Conservation (phyloP, 495 filamentous ascomycete species). For the Daldinia caldariorum region DNA sequence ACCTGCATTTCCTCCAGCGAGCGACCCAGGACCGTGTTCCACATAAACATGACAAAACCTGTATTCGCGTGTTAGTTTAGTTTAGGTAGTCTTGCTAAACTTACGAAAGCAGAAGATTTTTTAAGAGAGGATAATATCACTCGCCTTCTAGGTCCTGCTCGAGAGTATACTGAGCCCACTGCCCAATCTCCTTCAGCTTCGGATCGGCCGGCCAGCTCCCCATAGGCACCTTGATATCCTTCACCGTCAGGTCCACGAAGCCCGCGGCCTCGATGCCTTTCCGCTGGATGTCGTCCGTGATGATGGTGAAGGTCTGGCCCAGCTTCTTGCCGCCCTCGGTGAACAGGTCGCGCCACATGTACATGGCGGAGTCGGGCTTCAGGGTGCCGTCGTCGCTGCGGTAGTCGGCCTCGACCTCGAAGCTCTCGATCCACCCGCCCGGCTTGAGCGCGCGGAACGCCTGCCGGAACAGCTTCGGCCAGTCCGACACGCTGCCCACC, state of each 20-base stretch:
- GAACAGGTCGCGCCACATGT: conserved; percentile 41
- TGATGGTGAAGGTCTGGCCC: conserved; percentile 36
- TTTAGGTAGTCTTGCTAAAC: not conserved
- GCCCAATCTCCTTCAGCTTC: conserved; percentile 60
- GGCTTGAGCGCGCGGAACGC: conserved; percentile 52
- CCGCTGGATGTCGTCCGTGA: conserved; percentile 29
- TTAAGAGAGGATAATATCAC: not conserved
- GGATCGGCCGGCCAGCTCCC: conserved; percentile 60
- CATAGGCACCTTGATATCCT: conserved; percentile 48
- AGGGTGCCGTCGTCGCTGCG: conserved; percentile 46
- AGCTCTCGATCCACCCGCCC: conserved; percentile 52
- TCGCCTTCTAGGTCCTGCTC: conserved; percentile 48
- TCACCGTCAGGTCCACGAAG: conserved; percentile 43
- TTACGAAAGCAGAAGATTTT: not conserved
- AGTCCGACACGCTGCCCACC: conserved; percentile 62
- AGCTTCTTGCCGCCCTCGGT: conserved; percentile 44
- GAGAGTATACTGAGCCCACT: conserved; percentile 38
- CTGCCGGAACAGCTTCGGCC: conserved; percentile 55
- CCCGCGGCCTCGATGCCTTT: conserved; percentile 45
- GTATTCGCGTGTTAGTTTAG: too few species aligned
- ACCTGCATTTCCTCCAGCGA: conserved; percentile 42
- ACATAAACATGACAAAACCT: conserved; percentile 50
- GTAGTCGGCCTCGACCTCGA: conserved; percentile 43
- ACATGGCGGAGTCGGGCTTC: conserved; percentile 34
- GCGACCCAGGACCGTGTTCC: conserved; percentile 47